Percentiles rank a stretch among this genome's conserved stretches.
These are phyloP conservation scores for Nakazawaea sp. DNA, from an alignment of 805 yeast species.

Conservation along the genomic window DNA sequence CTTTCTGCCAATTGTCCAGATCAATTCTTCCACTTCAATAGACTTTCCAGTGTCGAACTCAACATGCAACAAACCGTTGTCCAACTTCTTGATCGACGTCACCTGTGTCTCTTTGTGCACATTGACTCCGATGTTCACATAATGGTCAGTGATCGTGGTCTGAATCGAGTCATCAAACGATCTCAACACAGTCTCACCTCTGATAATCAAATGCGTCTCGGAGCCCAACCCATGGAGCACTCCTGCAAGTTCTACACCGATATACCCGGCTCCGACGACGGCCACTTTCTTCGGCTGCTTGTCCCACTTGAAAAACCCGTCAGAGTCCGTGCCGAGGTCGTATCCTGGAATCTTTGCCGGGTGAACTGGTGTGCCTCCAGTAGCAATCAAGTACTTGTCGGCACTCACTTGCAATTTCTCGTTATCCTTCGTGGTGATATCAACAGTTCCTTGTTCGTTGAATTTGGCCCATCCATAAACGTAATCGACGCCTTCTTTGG, in stretches of 20 bases:
- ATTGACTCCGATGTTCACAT: constrained; percentile 73
- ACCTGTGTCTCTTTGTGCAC: constrained; percentile 65
- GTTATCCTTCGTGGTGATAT: constrained; percentile 61
- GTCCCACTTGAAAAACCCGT: constrained; percentile 81
- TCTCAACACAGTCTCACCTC: constrained; percentile 89
- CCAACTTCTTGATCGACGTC: constrained; percentile 37
- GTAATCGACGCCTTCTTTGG: constrained; percentile 83
- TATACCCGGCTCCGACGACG: constrained; percentile 96
- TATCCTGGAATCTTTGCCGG: constrained; percentile 74
- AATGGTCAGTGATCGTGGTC: constrained; percentile 71
- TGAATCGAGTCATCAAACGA: constrained; percentile 81
- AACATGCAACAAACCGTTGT: constrained; percentile 42
- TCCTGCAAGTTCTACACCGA: constrained; percentile 94
- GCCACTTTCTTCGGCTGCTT: constrained; percentile 89
- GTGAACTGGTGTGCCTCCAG: constrained; percentile 81
- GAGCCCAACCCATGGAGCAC: constrained; percentile 85
- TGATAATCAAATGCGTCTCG: constrained; percentile 78
- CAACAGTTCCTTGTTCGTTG: constrained; percentile 63
- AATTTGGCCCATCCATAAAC: constrained; percentile 85
- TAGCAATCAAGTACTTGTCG: constrained; percentile 79
- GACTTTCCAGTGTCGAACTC: constrained; percentile 32
- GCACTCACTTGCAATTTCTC: constrained; percentile 57
- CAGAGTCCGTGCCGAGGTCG: constrained; percentile 79
- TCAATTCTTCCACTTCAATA: constrained; percentile 67
- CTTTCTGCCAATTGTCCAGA: constrained; percentile 94